Evolutionary conservation across 1,139 yeast genomes (phyloP).

Genomic region (Protomyces gravidus): DNA sequence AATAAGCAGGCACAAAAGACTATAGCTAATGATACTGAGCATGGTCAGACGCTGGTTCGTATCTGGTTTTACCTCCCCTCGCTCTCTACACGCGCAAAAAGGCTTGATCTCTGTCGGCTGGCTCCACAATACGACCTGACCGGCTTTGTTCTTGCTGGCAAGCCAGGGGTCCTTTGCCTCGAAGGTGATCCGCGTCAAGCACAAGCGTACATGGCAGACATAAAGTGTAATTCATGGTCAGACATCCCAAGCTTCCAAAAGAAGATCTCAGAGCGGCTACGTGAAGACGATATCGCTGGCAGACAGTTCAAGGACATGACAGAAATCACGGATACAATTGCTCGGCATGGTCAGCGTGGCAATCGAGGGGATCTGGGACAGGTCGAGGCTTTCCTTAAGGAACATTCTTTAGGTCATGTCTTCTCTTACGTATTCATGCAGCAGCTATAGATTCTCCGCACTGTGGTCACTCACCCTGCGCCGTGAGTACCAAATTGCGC

Average conservation of each 20-base stretch:
- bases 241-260: slow-evolving; percentile 26
- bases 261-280: slow-evolving; percentile 18
- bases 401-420: slow-evolving; percentile 8
- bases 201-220: slow-evolving; percentile 23
- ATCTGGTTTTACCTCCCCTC: slow-evolving; percentile 27
- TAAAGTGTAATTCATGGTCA: slow-evolving; percentile 26
- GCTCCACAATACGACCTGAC: slow-evolving; percentile 20
- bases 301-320: slow-evolving; percentile 9
- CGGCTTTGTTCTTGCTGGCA: slow-evolving; percentile 28
- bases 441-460: neutral
- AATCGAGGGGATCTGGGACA: slow-evolving; percentile 24
- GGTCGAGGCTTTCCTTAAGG: slow-evolving; percentile 6
- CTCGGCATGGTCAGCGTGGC: slow-evolving; percentile 12
- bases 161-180: slow-evolving; percentile 24
- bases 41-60: slow-evolving; percentile 7
- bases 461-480: slow-evolving; percentile 53
- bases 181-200: slow-evolving; percentile 10
- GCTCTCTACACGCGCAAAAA: slow-evolving; percentile 22
- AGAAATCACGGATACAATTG: slow-evolving; percentile 23
- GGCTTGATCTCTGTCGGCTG: slow-evolving; percentile 11
- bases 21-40: neutral
- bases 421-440: slow-evolving; percentile 19
- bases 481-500: slow-evolving; percentile 65
- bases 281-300: slow-evolving; percentile 5
- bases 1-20: neutral